A percentile compares a stretch with the other conserved stretches of the same genome.
Evolutionary conservation across 2,329 filamentous ascomycete genomes (phyloP).

Genomic region (Beauveria medogensis): DNA sequence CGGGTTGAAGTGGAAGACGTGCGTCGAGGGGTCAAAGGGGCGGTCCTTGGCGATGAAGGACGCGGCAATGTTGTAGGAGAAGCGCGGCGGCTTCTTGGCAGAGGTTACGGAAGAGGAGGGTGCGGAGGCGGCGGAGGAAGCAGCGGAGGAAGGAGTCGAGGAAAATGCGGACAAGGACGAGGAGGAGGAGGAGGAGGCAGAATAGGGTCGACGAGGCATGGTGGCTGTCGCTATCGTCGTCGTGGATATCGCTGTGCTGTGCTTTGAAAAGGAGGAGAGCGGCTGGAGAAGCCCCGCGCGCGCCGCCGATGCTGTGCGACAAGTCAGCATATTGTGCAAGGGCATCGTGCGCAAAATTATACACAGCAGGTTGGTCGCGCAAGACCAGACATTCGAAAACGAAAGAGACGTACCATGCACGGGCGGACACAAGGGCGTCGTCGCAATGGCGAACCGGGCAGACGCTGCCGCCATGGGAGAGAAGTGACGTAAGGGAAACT

Average conservation of each 20-base stretch:
- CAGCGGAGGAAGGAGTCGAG: conserved; percentile 10
- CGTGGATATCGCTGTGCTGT: background rate
- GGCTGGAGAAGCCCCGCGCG: conserved; percentile 3
- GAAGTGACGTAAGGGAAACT: conserved; percentile 2
- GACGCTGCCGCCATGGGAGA: conserved; percentile 5
- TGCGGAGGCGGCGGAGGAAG: background rate
- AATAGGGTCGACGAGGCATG: conserved; percentile 1
- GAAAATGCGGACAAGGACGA: conserved; percentile 15
- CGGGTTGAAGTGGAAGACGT: conserved; percentile 66
- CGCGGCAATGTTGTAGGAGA: conserved; percentile 64
- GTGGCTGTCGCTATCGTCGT: background rate
- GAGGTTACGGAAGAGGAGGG: conserved; percentile 15
- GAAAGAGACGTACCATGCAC: background rate
- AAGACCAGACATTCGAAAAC: background rate
- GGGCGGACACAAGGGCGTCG: conserved; percentile 4
- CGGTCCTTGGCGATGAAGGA: conserved; percentile 68
- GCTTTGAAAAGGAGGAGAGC: background rate
- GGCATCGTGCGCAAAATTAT: too few relatives aligned
- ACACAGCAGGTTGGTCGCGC: background rate
- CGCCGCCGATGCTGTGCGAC: background rate
- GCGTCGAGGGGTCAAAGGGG: conserved; percentile 57
- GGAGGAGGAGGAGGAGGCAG: conserved; percentile 1
- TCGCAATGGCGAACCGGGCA: conserved; percentile 10
- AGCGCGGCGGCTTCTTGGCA: conserved; percentile 23
- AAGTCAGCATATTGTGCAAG: background rate